Evolutionary conservation across 1,139 yeast species (phyloP).

Genomic region (Saccharomyces hybrid): DNA sequence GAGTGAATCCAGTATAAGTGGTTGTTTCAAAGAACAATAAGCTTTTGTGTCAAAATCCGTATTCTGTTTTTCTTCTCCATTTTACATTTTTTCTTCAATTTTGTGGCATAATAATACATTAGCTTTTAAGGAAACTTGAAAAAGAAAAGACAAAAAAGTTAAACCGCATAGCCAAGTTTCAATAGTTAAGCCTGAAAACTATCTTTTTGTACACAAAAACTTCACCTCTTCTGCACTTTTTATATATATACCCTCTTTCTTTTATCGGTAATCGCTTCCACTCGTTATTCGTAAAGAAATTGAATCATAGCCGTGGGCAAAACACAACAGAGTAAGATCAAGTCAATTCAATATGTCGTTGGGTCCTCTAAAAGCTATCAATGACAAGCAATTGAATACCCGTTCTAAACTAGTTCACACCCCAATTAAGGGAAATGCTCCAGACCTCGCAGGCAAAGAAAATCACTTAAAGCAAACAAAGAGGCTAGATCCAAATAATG

Average conservation of each 20-base stretch:
- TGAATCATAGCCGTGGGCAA: background rate
- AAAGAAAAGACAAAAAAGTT: background rate
- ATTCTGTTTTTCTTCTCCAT: background rate
- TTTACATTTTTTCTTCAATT: background rate
- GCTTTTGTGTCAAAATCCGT: background rate
- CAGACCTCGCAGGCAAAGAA: conserved; percentile 11
- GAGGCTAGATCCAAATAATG: conserved; percentile 11
- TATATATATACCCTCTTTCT: background rate
- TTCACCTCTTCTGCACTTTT: background rate
- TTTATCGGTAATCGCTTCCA: background rate
- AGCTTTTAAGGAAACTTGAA: background rate
- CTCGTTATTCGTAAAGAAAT: background rate
- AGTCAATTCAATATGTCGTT: conserved; percentile 15
- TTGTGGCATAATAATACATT: background rate
- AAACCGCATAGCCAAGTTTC: background rate
- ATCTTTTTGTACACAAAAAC: background rate
- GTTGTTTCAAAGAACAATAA: background rate
- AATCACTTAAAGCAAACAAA: conserved; percentile 6
- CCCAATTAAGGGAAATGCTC: conserved; percentile 15
- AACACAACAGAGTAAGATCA: background rate
- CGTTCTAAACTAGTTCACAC: conserved; percentile 20
- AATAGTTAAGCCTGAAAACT: background rate
- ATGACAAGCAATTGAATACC: conserved; percentile 30
- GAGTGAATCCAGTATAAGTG: background rate
- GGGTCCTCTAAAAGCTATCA: conserved; percentile 31